Conservation (phyloP, 768 basidiomycete genomes). For the Pisolithus albus region DNA sequence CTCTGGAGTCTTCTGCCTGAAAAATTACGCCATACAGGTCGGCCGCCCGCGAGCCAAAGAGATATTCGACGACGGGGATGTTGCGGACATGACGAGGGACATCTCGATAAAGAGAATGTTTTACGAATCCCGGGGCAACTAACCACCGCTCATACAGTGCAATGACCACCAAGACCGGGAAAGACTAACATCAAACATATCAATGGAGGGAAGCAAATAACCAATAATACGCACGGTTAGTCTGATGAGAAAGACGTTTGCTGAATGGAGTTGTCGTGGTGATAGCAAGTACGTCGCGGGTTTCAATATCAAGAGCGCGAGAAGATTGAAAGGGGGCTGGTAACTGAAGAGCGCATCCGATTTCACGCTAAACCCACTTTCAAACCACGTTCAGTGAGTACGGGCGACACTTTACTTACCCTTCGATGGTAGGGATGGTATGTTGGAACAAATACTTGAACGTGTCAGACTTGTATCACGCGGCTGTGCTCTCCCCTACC, state of each 20-base stretch:
- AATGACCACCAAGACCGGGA: conserved; percentile 73
- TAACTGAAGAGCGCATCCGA: conserved; percentile 88
- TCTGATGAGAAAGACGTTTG: conserved; percentile 83
- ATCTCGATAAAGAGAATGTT: conserved; percentile 51
- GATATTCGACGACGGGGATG: conserved; percentile 67
- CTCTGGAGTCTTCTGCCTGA: conserved; percentile 49
- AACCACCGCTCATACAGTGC: conserved; percentile 74
- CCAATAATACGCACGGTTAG: conserved; percentile 48
- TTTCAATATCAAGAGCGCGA: conserved; percentile 75
- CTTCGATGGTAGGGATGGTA: conserved; percentile 82
- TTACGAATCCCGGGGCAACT: conserved; percentile 41
- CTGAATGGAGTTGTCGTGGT: conserved; percentile 72
- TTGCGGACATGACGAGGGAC: conserved; percentile 67
- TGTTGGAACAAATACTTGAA: conserved; percentile 79
- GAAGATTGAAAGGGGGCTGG: conserved; percentile 82
- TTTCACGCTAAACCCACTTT: conserved; percentile 54
- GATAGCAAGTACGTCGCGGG: conserved; percentile 70
- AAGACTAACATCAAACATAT: conserved; percentile 37
- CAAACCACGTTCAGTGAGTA: neutral
- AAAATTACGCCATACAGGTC: conserved; percentile 77
- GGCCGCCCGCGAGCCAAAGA: conserved; percentile 63
- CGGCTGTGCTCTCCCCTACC: conserved; percentile 23
- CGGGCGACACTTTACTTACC: conserved; percentile 37
- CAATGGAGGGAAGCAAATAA: neutral
- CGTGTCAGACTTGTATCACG: conserved; percentile 10